phyloP scores from a whole-genome alignment of 2,329 filamentous ascomycete species.

The Aspergillus udagawae region DNA sequence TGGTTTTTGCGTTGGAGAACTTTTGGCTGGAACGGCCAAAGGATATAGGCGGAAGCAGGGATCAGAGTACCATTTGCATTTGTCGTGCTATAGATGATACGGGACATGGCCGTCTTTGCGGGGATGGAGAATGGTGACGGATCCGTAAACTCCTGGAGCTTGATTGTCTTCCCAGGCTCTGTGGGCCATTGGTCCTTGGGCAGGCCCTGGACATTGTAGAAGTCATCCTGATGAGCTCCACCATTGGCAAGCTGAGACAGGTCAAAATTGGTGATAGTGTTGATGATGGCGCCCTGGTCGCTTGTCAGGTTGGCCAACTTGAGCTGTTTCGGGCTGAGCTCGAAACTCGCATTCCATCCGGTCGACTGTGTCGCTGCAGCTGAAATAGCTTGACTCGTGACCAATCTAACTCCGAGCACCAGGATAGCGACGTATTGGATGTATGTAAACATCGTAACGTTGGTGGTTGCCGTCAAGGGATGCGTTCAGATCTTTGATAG shows the following conservation, averaged over 20 bases:
- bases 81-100: slow-evolving; percentile 47
- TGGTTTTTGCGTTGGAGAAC: slow-evolving; percentile 1
- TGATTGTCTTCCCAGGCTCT: slow-evolving; percentile 9
- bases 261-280: slow-evolving; percentile 14
- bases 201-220: slow-evolving; percentile 9
- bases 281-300: slow-evolving; percentile 3
- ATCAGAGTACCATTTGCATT: slow-evolving; percentile 44
- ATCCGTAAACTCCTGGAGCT: slow-evolving; percentile 12
- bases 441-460: background rate
- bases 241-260: slow-evolving; percentile 15
- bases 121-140: slow-evolving; percentile 12
- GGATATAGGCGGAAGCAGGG: slow-evolving; percentile 48
- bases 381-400: slow-evolving; percentile 1
- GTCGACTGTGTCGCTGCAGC: slow-evolving; percentile 6
- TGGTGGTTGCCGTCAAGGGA: background rate
- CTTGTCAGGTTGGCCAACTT: slow-evolving; percentile 5
- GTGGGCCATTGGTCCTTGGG: slow-evolving; percentile 11
- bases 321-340: slow-evolving; percentile 7
- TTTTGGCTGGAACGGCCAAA: slow-evolving; percentile 45
- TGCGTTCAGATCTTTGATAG: background rate
- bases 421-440: background rate
- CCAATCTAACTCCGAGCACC: background rate
- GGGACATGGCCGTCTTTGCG: slow-evolving; percentile 35
- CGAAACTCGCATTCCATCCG: slow-evolving; percentile 11
- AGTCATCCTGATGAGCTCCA: slow-evolving; percentile 15